Evolutionary conservation across 2,329 filamentous ascomycete genomes (phyloP), one percentile per base, ranked within the genome.

Genomic region (Cercospora janseana): DNA sequence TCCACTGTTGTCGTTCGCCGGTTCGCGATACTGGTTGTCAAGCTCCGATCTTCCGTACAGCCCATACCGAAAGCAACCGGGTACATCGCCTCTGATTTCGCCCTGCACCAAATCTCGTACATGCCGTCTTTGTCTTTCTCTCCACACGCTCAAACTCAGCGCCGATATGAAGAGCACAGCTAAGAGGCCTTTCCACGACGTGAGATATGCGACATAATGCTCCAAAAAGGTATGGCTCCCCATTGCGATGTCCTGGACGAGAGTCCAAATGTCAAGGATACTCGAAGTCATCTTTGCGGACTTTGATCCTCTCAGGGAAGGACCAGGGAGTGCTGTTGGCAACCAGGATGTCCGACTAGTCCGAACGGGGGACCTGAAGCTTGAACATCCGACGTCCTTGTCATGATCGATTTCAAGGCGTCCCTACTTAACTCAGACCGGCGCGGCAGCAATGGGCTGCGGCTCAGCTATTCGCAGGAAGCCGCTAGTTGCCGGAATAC

Each of bases 21-120:
- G 20, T 18, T 21, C 13, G 4, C 37, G 13, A 37, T 56, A 56
- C 24, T 63, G 60, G 18, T 64, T 53, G 5, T 57, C 40, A n/a
- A 65, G 54, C 31, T 64, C 64, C 27, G 56, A 64, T 34, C 37
- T 47, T 7, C 24, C 44, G 23, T 47, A 47, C 10, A 40, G 15
- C 13, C 44, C 44, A 3, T 28, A 38, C 9, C 44, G 44, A 29
- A 47, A 47, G 34, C 44, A 47, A 9, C 44, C 44, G 4, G n/a
- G 10, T 8, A 47, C 44, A 15, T 21, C 16, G 1, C 40, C 44
- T 4, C 13, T 31, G 4, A 12, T 18, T 16, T 31, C 23, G 6
- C 2, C 10, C n/a, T 26, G 23, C 31, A 20, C 16, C 6, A 20
- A 23, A 24, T 40, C 35, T 40, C 10, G 34, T n/a, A 34, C 7